These are phyloP conservation scores for Aspergillus novoparasiticus DNA, from an alignment of 2,329 filamentous ascomycete species.

Conservation along the genomic window DNA sequence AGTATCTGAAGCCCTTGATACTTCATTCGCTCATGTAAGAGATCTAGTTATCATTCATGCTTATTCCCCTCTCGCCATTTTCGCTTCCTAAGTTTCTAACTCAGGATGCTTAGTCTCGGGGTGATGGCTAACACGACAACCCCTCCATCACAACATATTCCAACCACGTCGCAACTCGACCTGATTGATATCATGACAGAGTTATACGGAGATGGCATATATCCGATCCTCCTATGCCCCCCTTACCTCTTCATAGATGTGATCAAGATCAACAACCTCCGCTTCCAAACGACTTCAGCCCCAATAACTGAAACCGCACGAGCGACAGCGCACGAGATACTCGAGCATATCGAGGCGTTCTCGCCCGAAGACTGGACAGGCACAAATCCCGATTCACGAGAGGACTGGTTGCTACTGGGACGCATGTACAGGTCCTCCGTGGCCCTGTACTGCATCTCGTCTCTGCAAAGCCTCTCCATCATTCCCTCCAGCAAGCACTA, in stretches of 20 bases:
- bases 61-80: too few relatives aligned
- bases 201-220: constrained; percentile 10
- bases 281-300: neutral
- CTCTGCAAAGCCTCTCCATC: constrained; percentile 7
- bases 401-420: constrained; percentile 7
- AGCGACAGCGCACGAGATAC: neutral
- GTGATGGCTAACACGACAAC: constrained; percentile 14
- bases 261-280: constrained; percentile 12
- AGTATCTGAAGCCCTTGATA: neutral
- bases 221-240: constrained; percentile 7
- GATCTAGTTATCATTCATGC: neutral
- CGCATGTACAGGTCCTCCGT: constrained; percentile 13
- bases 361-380: constrained; percentile 3
- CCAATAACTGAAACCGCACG: neutral
- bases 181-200: constrained; percentile 1
- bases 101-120: neutral
- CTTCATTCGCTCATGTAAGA: constrained; percentile 12
- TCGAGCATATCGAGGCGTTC: constrained; percentile 8
- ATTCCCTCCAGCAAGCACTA: neutral
- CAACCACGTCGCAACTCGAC: neutral
- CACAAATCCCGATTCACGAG: neutral
- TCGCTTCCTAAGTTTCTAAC: too few relatives aligned
- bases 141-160: constrained; percentile 8
- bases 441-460: constrained; percentile 9
- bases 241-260: constrained; percentile 6